Conservation (phyloP, 2,329 filamentous ascomycete genomes). For the Fusarium bactridioides region DNA sequence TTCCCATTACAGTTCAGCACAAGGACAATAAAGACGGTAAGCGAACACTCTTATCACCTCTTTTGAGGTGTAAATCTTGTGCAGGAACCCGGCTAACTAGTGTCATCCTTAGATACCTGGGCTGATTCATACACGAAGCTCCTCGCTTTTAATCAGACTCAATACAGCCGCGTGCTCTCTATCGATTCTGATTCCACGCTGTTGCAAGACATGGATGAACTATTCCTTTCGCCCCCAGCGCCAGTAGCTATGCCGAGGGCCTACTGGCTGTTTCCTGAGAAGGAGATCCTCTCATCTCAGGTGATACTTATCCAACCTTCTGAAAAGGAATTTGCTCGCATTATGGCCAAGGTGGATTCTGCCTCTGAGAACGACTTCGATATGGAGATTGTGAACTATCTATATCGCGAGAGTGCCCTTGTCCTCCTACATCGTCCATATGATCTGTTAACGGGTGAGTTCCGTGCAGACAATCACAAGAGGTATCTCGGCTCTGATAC, state of each 20-base stretch:
- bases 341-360: conserved; percentile 42
- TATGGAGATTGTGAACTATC: conserved; percentile 73
- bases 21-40: conserved; percentile 47
- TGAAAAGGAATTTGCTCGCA: conserved; percentile 56
- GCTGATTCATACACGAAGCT: conserved; percentile 73
- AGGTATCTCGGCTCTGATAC: conserved; percentile 53
- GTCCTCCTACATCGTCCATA: conserved; percentile 72
- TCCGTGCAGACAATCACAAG: conserved; percentile 59
- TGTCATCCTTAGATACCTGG: conserved; percentile 58
- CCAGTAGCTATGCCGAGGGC: conserved; percentile 74
- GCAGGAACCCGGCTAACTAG: background rate
- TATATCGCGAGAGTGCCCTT: conserved; percentile 66
- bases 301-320: conserved; percentile 70
- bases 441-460: conserved; percentile 69
- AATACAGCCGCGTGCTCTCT: conserved; percentile 61
- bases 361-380: conserved; percentile 57
- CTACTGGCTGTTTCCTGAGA: conserved; percentile 70
- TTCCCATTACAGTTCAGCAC: conserved; percentile 52
- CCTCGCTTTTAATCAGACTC: conserved; percentile 71
- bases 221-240: conserved; percentile 71
- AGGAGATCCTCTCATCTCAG: conserved; percentile 62
- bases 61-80: background rate
- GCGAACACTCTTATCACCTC: background rate
- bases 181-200: conserved; percentile 70
- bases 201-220: conserved; percentile 71